Conservation (phyloP, 1,284 basidiomycete species). For the Schizophyllum commune region DNA sequence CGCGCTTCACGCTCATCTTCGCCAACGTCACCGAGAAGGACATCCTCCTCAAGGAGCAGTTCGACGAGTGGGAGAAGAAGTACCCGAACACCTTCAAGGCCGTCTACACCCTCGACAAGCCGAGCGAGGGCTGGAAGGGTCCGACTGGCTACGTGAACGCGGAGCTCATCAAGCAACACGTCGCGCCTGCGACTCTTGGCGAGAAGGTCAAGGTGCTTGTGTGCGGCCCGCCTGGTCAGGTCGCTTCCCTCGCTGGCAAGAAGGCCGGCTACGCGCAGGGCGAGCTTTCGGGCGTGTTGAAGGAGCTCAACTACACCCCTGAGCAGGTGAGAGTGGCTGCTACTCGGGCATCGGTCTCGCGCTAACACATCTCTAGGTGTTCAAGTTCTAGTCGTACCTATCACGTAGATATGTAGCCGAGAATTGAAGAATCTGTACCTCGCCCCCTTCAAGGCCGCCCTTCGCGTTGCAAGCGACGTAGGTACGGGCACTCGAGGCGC, state of each 20-base stretch:
- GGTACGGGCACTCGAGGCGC: too few relatives aligned
- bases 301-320: slow-evolving; percentile 79
- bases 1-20: slow-evolving; percentile 91
- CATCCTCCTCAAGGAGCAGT: slow-evolving; percentile 80
- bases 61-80: slow-evolving; percentile 68
- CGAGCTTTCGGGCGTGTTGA: slow-evolving; percentile 72
- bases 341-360: background rate
- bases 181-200: slow-evolving; percentile 61
- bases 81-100: slow-evolving; percentile 72
- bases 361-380: slow-evolving; percentile 48
- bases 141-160: slow-evolving; percentile 65
- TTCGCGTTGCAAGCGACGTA: too few relatives aligned
- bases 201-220: slow-evolving; percentile 87
- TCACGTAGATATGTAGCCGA: background rate
- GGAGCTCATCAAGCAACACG: slow-evolving; percentile 67
- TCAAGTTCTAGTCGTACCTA: slow-evolving; percentile 39
- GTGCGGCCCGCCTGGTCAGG: slow-evolving; percentile 86
- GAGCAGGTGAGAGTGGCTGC: slow-evolving; percentile 59
- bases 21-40: slow-evolving; percentile 88
- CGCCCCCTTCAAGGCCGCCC: too few relatives aligned
- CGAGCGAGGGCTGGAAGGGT: slow-evolving; percentile 65
- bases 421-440: background rate
- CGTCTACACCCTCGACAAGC: slow-evolving; percentile 84
- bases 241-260: slow-evolving; percentile 71
- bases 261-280: slow-evolving; percentile 82